Base-by-base conservation (phyloP, 2,329 filamentous ascomycete genomes). In the Epichloe gansuensis region DNA sequence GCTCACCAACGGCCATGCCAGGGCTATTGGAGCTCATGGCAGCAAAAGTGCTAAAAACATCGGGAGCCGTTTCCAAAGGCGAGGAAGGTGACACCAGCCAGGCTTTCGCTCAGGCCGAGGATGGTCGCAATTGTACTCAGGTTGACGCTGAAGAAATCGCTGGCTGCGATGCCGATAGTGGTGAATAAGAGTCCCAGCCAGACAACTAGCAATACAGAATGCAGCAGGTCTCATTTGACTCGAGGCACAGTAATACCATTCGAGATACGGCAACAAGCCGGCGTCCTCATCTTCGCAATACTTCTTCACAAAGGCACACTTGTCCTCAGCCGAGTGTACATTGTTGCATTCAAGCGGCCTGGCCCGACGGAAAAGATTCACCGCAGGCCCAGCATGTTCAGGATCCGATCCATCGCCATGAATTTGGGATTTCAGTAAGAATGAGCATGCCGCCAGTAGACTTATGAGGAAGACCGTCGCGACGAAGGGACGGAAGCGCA, bases 71-170 rank as follows among this genome's bases (percentile, higher is more conserved):
- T 98, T 58, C 93, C 93, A 69, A 98, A 94, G 8, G 93, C 93
- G 50, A 98, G 73, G 62, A 98, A 95, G 0, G 93, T 98, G 31
- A 98, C 94, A 38, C 93, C 93, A 0, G 93, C 90, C 69, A 98
- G 78, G 67, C 89, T 97, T 72, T 98, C 91, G 67, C 91, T 96
- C 74, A 98, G 85, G 21, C 91, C 91, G 31, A 97, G 76, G 50
- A 96, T 82, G 53, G 78, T 85, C 23, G 93, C 85, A 61, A 98
- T 93, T 12, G 93, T 97, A 68, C 88, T 93, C 37, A 98, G 77
- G 64, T 98, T 95, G 71, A 97, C 82, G 70, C 91, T 97, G 71
- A 98, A 93, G 74, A 98, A 98, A 71, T 98, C 93, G 69, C 90
- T 96, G 23, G 93, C 93, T 13, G 93, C 93, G 58, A 98, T 96